phyloP scores from a whole-genome alignment of 2,329 filamentous ascomycete species.

The Trichophyton equinum region DNA sequence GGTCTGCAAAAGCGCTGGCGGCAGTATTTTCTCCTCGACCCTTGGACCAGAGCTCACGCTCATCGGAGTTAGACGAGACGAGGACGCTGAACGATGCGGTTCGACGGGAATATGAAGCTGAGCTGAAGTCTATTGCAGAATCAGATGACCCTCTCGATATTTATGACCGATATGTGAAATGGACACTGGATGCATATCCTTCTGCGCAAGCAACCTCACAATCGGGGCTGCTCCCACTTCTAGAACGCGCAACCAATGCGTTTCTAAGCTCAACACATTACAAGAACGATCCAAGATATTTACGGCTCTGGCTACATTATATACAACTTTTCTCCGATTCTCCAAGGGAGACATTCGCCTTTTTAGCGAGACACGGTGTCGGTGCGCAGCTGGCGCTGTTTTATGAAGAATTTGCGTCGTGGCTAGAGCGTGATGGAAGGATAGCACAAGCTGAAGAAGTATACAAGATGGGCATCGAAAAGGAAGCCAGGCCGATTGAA shows the following conservation, averaged over 20 bases:
- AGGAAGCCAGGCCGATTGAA: constrained; percentile 69
- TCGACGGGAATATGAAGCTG: constrained; percentile 73
- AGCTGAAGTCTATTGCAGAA: constrained; percentile 65
- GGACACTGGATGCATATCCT: constrained; percentile 90
- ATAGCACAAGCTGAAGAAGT: constrained; percentile 92
- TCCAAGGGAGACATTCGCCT: constrained; percentile 86
- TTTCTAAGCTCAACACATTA: constrained; percentile 80
- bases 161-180: constrained; percentile 92
- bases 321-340: constrained; percentile 84
- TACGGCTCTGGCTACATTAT: constrained; percentile 89
- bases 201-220: constrained; percentile 82
- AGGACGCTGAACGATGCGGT: constrained; percentile 66
- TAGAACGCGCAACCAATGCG: constrained; percentile 83
- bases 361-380: constrained; percentile 75
- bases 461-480: constrained; percentile 77
- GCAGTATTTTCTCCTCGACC: constrained; percentile 54
- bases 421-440: constrained; percentile 71
- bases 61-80: constrained; percentile 49
- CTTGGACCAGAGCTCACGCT: constrained; percentile 18
- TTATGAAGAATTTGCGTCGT: constrained; percentile 93
- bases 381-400: constrained; percentile 80
- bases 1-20: constrained; percentile 80
- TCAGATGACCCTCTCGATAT: constrained; percentile 91
- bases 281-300: constrained; percentile 86
- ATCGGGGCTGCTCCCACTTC: constrained; percentile 75